Conservation (phyloP, 345 rosid species). For the Populus nigra region DNA sequence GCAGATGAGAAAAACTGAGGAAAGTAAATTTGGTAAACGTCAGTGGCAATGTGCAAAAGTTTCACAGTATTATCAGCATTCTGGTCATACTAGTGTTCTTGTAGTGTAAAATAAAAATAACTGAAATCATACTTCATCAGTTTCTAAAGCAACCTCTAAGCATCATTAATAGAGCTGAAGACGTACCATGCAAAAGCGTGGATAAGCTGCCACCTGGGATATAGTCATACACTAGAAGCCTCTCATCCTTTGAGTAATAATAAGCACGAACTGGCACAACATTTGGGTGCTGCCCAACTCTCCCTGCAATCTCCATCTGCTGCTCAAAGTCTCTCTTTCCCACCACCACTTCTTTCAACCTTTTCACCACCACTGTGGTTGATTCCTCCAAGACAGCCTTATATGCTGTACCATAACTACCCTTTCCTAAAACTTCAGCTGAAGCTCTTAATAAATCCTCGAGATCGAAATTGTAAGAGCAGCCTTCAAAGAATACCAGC, state of each 20-base stretch:
- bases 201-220: conserved; percentile 55
- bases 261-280: conserved; percentile 77
- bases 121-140: background rate
- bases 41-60: background rate
- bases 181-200: conserved; percentile 71
- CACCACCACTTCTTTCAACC: conserved; percentile 73
- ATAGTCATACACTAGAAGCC: conserved; percentile 75
- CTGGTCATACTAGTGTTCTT: background rate
- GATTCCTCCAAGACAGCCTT: conserved; percentile 85
- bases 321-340: conserved; percentile 87
- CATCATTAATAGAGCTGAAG: background rate
- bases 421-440: conserved; percentile 90
- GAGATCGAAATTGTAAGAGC: conserved; percentile 68
- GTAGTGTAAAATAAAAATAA: background rate
- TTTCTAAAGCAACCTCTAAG: background rate
- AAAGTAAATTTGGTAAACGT: background rate
- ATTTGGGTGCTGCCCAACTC: conserved; percentile 61
- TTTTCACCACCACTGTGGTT: conserved; percentile 76
- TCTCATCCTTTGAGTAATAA: conserved; percentile 90
- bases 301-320: conserved; percentile 82
- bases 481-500: conserved; percentile 83
- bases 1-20: background rate
- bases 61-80: background rate
- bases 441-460: conserved; percentile 90
- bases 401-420: conserved; percentile 79